Conservation (phyloP, 148 eudicot genomes). For the Silene conica region DNA sequence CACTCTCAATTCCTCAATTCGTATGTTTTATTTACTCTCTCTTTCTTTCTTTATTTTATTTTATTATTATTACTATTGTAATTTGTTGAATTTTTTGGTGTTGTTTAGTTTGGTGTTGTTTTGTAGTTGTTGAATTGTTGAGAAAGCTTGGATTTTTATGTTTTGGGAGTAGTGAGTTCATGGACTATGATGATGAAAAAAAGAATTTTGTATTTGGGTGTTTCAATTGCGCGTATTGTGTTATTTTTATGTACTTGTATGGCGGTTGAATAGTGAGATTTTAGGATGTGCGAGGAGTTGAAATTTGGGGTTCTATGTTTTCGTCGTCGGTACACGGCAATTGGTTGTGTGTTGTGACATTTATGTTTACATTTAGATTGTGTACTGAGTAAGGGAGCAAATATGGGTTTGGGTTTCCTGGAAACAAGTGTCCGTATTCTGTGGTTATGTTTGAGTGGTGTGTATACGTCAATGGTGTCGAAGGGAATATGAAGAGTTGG, state of each 20-base stretch:
- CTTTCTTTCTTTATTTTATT: neutral
- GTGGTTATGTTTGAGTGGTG: neutral
- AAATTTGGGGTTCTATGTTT: neutral
- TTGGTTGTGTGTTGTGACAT: neutral
- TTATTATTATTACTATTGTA: neutral
- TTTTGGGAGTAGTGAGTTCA: neutral
- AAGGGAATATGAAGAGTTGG: neutral
- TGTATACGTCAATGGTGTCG: neutral
- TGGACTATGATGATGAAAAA: neutral
- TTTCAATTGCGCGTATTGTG: neutral
- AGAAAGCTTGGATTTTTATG: neutral
- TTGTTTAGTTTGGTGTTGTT: neutral
- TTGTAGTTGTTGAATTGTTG: neutral
- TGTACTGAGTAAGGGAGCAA: neutral
- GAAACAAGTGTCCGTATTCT: neutral
- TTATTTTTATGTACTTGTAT: neutral
- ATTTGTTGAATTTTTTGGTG: neutral
- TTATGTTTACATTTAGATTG: neutral
- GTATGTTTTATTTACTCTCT: conserved; percentile 35
- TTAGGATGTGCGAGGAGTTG: neutral
- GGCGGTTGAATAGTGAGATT: neutral
- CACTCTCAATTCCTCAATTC: conserved; percentile 84
- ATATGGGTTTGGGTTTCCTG: neutral
- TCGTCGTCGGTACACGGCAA: neutral
- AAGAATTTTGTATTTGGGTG: neutral